These are phyloP conservation scores for Colletotrichum tropicale DNA, from an alignment of 2,329 filamentous ascomycete genomes.

Conservation along the genomic window DNA sequence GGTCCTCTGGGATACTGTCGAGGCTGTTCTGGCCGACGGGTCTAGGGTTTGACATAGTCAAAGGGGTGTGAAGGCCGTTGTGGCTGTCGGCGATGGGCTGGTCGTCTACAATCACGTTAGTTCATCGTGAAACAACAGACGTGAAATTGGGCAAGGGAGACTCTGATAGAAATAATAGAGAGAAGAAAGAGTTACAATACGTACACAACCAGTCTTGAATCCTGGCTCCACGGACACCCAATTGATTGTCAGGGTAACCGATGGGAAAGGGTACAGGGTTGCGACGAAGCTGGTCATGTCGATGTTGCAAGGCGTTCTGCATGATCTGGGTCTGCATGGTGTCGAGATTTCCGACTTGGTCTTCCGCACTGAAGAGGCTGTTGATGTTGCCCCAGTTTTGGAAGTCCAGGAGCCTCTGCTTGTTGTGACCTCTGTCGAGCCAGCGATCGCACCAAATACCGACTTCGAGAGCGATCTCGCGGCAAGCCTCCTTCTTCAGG, in stretches of 20 bases:
- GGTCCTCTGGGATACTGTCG: background rate
- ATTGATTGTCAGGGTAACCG: conserved; percentile 25
- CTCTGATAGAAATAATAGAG: background rate
- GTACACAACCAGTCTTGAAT: conserved; percentile 43
- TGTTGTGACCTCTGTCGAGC: conserved; percentile 27
- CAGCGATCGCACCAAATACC: conserved; percentile 37
- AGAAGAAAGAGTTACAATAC: conserved; percentile 1
- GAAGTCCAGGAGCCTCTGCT: conserved; percentile 34
- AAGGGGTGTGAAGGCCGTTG: background rate
- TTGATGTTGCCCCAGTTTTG: conserved; percentile 26
- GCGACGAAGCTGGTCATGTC: conserved; percentile 28
- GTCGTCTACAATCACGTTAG: background rate
- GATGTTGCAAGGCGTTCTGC: conserved; percentile 34
- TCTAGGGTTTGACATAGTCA: background rate
- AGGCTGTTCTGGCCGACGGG: background rate
- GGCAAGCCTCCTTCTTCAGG: conserved; percentile 30
- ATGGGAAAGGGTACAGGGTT: background rate
- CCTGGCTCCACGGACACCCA: conserved; percentile 22
- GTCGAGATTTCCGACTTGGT: conserved; percentile 34
- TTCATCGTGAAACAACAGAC: background rate
- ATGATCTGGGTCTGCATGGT: conserved; percentile 27
- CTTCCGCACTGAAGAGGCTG: conserved; percentile 27
- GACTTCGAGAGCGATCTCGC: conserved; percentile 29
- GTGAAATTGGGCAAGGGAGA: background rate
- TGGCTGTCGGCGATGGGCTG: background rate